These are phyloP conservation scores for Prunus armeniaca DNA, from an alignment of 306 rosid species.

Conservation along the genomic window DNA sequence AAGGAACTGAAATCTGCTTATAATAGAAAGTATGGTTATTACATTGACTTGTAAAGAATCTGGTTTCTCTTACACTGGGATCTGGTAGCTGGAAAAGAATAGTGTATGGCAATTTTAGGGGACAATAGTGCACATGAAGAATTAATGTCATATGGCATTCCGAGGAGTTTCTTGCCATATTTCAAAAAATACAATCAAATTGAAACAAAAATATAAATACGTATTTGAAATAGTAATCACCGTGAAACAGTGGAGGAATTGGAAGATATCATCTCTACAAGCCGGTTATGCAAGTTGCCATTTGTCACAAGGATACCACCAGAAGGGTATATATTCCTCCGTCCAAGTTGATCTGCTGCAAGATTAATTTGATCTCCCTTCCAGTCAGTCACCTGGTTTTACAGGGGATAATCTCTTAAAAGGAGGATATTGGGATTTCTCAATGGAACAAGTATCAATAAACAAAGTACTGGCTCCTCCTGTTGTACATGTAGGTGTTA, in stretches of 20 bases:
- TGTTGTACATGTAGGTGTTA: neutral
- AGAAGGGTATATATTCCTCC: conserved; percentile 63
- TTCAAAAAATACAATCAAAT: neutral
- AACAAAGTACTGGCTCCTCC: no score
- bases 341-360: conserved; percentile 57
- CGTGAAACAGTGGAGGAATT: conserved; percentile 24
- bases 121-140: neutral
- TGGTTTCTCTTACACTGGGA: neutral
- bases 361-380: conserved; percentile 65
- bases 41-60: neutral
- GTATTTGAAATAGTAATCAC: neutral
- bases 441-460: neutral
- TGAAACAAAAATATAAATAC: neutral
- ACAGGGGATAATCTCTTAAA: conserved; percentile 12
- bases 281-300: conserved; percentile 48
- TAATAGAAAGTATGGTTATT: neutral
- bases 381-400: conserved; percentile 78
- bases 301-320: conserved; percentile 76
- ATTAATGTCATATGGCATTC: neutral
- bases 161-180: neutral
- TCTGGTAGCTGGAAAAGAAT: neutral
- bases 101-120: no score
- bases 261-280: conserved; percentile 53
- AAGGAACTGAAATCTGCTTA: neutral
- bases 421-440: neutral